phyloP scores from a whole-genome alignment of 371 early-diverging fungal genomes.

The Entomophthora muscae region DNA sequence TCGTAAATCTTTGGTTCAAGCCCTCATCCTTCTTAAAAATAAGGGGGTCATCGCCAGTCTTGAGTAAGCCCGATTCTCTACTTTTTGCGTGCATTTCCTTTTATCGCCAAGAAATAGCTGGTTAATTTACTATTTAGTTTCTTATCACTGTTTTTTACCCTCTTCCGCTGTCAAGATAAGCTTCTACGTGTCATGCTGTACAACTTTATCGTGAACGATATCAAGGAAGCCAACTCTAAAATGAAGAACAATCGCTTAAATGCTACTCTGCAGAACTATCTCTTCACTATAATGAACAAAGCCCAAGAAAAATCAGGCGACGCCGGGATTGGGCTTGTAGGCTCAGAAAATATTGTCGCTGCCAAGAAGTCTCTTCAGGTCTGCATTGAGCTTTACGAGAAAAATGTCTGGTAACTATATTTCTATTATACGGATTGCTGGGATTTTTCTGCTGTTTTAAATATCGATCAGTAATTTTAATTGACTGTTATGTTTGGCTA shows the following conservation, averaged over 20 bases:
- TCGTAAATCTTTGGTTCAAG: constrained; percentile 73
- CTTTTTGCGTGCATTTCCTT: constrained; percentile 1
- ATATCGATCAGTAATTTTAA: too few species aligned
- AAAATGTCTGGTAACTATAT: constrained; percentile 57
- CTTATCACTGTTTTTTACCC: constrained; percentile 79
- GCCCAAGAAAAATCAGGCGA: constrained; percentile 14
- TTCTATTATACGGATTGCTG: too few species aligned
- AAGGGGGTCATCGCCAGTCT: constrained; percentile 49
- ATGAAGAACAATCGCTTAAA: constrained; percentile 90
- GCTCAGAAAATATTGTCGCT: constrained; percentile 60
- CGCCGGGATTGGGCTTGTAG: constrained; percentile 15
- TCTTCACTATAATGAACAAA: constrained; percentile 75
- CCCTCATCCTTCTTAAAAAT: constrained; percentile 78
- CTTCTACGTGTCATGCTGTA: constrained; percentile 68
- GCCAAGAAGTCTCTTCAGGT: constrained; percentile 88
- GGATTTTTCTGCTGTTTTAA: too few species aligned
- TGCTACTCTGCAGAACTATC: constrained; percentile 84
- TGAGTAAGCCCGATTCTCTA: constrained; percentile 14
- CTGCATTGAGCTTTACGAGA: constrained; percentile 87
- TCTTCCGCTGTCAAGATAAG: constrained; percentile 88
- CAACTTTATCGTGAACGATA: constrained; percentile 81
- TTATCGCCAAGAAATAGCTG: constrained; percentile 21
- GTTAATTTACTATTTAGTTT: constrained; percentile 22
- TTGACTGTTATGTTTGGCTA: too few species aligned
- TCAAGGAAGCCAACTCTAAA: constrained; percentile 77